Conservation (phyloP, 2,329 filamentous ascomycete species). For the Apiospora pterosperma region DNA sequence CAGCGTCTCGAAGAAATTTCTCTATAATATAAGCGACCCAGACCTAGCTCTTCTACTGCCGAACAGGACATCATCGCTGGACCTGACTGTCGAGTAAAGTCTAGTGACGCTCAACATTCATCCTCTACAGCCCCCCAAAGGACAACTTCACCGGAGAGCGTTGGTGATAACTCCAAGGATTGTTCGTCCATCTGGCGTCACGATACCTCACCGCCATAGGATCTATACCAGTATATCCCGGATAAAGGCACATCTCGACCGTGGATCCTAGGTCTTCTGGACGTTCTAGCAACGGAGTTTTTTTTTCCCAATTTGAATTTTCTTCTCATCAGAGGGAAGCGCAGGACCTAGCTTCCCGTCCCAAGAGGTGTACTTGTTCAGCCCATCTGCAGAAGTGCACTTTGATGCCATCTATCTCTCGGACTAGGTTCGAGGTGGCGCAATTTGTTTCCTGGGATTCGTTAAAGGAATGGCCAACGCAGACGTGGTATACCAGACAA, state of each 20-base stretch:
- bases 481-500: slow-evolving; percentile 12
- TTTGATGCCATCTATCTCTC: slow-evolving; percentile 7
- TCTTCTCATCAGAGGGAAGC: not conserved
- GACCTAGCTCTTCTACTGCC: not conserved
- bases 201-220: slow-evolving; percentile 10
- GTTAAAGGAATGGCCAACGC: slow-evolving; percentile 8
- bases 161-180: not conserved
- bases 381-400: slow-evolving; percentile 1
- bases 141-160: not conserved
- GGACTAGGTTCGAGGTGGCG: slow-evolving; percentile 11
- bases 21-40: not conserved
- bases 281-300: slow-evolving; percentile 1
- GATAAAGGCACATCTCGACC: slow-evolving; percentile 7
- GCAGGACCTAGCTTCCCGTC: not conserved
- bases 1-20: slow-evolving; percentile 3
- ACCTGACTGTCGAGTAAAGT: slow-evolving; percentile 2
- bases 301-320: not conserved
- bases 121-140: not conserved
- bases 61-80: not conserved
- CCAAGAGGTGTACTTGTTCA: slow-evolving; percentile 1
- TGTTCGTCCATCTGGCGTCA: not conserved
- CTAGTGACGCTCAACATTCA: not conserved
- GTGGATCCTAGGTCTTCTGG: slow-evolving; percentile 9
- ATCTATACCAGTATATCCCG: slow-evolving; percentile 12
- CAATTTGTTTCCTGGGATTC: slow-evolving; percentile 1